Base-by-base conservation (phyloP, 2,329 filamentous ascomycete species). In the Rachicladosporium sp. region DNA sequence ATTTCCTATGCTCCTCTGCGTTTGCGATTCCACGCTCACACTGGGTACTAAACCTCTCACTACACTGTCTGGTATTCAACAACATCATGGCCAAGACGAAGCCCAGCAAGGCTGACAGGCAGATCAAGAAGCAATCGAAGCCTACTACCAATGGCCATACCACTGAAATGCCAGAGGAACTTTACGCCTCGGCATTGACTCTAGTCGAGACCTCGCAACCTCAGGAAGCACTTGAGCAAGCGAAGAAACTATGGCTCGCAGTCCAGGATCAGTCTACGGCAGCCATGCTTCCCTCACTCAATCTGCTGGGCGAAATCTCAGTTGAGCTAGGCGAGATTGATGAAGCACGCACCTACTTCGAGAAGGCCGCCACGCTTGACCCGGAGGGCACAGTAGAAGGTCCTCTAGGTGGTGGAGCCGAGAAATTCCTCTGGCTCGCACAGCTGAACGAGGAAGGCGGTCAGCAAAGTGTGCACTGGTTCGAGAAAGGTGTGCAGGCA, bases 361-460 rank as follows among this genome's bases (percentile, higher is more conserved):
- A 78, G 44, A 70, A 74, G 35, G 86, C 91, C 0, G 81, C 82
- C 30, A 67, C 71, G 39, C 71, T 91, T 29, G 91, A 98, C 57
- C 71, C 78, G 19, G 76, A 88, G 41, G 91, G 89, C 11, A 63
- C 67, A 31, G 65, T 78, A 43, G 73, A 80, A 11, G 81, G 86
- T 52, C 73, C 76, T 31, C 60, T 79, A 38, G 88, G 87, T 36
- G 86, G 84, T 21, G 88, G 88, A 1, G 77, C 87, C 0, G 89
- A 96, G 57, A 96, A 95, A 65, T 96, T 95, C 56, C 65, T 96
- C 36, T 93, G 88, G 76, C 69, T 98, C 43, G 91, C 91, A 46
- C 91, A 98, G 64, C 70, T 98, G 53, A 91, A 71, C 48, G 74
- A 78, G 50, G 66, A 74, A 45, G 75, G 75, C 37, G 75, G 75